Evolutionary conservation across 257 asterid species (phyloP).

Genomic region (Scutellaria galericulata): DNA sequence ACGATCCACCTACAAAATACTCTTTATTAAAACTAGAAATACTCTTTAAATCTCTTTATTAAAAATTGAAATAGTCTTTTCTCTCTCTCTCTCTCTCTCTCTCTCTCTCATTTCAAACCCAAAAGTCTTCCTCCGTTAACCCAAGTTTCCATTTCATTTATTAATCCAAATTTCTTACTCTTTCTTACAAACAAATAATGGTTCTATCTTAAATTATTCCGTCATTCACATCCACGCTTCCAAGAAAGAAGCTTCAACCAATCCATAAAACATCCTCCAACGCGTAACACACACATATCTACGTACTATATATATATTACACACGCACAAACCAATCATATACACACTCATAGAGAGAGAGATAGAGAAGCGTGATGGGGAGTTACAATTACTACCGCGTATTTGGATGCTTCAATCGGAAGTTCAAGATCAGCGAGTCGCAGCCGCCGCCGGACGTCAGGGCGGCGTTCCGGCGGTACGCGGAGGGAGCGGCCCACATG

Average conservation of each 20-base stretch:
- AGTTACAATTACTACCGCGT: conserved; percentile 70
- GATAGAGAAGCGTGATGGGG: conserved; percentile 46
- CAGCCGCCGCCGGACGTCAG: conserved; percentile 80
- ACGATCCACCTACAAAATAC: conserved; percentile 34
- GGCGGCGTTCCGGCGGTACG: conserved; percentile 51
- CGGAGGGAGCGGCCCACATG: conserved; percentile 59
- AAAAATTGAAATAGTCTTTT: too few species aligned
- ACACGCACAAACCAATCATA: neutral
- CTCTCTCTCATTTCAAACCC: too few species aligned
- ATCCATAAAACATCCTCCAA: neutral
- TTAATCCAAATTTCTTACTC: too few species aligned
- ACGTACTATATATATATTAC: neutral
- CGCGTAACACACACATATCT: conserved; percentile 25
- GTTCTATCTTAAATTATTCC: too few species aligned
- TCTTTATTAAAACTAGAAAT: conserved; percentile 21
- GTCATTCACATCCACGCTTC: neutral
- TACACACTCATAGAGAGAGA: neutral
- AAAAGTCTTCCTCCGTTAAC: neutral
- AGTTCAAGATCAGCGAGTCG: conserved; percentile 72
- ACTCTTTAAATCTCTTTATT: conserved; percentile 21
- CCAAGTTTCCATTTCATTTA: too few species aligned
- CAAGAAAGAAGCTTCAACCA: conserved; percentile 36
- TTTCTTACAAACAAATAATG: too few species aligned
- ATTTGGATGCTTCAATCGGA: conserved; percentile 74
- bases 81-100: neutral